Base-by-base conservation (phyloP, 1,284 basidiomycete genomes). In the Marasmius oreades region DNA sequence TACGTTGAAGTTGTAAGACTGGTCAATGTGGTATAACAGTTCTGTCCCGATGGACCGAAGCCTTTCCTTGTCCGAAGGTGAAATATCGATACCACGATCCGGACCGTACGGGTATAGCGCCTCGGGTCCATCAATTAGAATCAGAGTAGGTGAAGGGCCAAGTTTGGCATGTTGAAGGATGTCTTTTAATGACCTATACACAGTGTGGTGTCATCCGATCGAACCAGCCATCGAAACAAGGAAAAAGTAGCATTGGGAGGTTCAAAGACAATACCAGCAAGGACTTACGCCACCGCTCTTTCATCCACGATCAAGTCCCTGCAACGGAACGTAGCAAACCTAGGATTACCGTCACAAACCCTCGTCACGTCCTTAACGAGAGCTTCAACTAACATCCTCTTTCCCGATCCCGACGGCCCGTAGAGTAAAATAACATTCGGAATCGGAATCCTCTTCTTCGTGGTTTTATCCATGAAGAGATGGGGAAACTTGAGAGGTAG, bases 401-500 rank as follows among this genome's bases (percentile, higher is more conserved):
- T 87, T 50, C 88, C 85, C 37, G 89, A 86, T 22, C 88, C 84
- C 0, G 89, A 88, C 10, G 88, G 91, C 1, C 91, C 91, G 65
- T 93, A 93, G 36, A 93, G 75, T 53, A 93, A 58, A 93, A 93
- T 0, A 92, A 91, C 51, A 79, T 75, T 91, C 91, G 93, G 36
- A n/a, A 37, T n/a, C 0, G 92, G 91, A 16, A 89, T 92, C 23
- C 92, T 82, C 72, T 88, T 92, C 23, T 92, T 82, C 72, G 92
- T 92, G 36, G 92, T 92, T 0, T 90, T n/a, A n/a, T n/a, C n/a
- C n/a, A n/a, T 92, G 73, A 94, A 94, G 43, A 94, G 76, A 68
- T 93, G 88, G 0, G 92, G 92, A 67, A 93, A 93, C 70, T 92
- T 93, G 77, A 93, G 92, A 12, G 92, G 92, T 10, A 94, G 74